phyloP scores from a whole-genome alignment of 2,329 filamentous ascomycete genomes.

The Ceratocystiopsis minuta region DNA sequence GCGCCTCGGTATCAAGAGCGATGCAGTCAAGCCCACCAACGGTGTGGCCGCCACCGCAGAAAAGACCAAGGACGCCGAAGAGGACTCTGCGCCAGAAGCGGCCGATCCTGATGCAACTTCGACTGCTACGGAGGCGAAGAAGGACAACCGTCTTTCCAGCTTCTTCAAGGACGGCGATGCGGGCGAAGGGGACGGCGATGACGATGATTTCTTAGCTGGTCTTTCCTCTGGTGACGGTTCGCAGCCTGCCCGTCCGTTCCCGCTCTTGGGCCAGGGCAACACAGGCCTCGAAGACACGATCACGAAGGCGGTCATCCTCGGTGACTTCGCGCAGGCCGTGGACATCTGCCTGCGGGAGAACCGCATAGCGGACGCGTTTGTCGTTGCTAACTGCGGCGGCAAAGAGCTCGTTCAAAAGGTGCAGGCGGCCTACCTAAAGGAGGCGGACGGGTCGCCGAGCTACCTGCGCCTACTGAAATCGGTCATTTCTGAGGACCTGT shows the following conservation, averaged over 20 bases:
- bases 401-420: conserved; percentile 89
- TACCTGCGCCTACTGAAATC: conserved; percentile 82
- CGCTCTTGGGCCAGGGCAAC: conserved; percentile 71
- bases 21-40: conserved; percentile 22
- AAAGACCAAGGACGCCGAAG: conserved; percentile 13
- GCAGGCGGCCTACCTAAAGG: conserved; percentile 75
- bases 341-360: conserved; percentile 79
- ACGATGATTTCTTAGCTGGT: conserved; percentile 73
- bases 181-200: conserved; percentile 47
- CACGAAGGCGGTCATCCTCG: conserved; percentile 73
- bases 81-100: conserved; percentile 8
- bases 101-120: too few species aligned
- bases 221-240: conserved; percentile 76
- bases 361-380: conserved; percentile 86
- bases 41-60: conserved; percentile 24
- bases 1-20: conserved; percentile 70
- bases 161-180: conserved; percentile 65
- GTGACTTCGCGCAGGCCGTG: conserved; percentile 77
- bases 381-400: conserved; percentile 92
- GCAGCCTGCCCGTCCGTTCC: conserved; percentile 88
- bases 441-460: conserved; percentile 67
- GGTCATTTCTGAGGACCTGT: conserved; percentile 88
- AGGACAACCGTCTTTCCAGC: conserved; percentile 47
- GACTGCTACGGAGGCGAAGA: conserved; percentile 16
- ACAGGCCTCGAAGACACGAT: conserved; percentile 70